Base-by-base conservation (phyloP, 2,329 filamentous ascomycete genomes). In the Aspergillus pseudonomiae region DNA sequence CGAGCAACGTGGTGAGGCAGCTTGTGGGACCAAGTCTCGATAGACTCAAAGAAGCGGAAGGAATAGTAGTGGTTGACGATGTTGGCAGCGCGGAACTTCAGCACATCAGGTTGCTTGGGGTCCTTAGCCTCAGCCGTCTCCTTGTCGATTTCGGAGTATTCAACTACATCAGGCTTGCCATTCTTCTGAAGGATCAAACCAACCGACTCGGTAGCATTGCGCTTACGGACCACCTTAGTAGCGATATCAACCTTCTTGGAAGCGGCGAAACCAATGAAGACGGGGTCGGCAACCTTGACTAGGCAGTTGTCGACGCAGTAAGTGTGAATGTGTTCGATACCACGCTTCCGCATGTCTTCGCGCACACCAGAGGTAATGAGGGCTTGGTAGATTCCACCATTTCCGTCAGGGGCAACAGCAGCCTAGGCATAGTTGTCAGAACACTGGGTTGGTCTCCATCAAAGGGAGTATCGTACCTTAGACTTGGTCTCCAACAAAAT, bases 21-120 rank as follows among this genome's bases (percentile, higher is more conserved):
- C 78, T 90, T 88, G 81, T 93, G 86, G 21, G 88, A 89, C 92
- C 93, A 97, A 71, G 88, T 82, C 63, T 95, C 93, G 71, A 97
- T 97, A 67, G 88, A 90, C 79, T 97, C 91, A 56, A 99, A 86
- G 86, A 97, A 98, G 70, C 86, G 83, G 84, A 94, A 94, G 54
- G 93, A 96, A 84, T 99, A 99, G 87, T 98, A 99, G 86, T 99
- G 95, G 85, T 99, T 99, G 82, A 99, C 95, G 72, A 99, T 99
- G 84, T 99, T 99, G 75, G 94, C 95, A 63, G 95, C 94, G 66
- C 95, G 91, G 89, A 97, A 98, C 81, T 94, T 96, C 76, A 99
- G 89, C 60, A 97, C 84, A 63, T 88, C 89, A 3, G 88, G 84
- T 74, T 97, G 89, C 79, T 91, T 91, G 60, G 90, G 81, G 76